Base-by-base conservation (phyloP, 2,329 filamentous ascomycete species). In the Penicillium sp. region DNA sequence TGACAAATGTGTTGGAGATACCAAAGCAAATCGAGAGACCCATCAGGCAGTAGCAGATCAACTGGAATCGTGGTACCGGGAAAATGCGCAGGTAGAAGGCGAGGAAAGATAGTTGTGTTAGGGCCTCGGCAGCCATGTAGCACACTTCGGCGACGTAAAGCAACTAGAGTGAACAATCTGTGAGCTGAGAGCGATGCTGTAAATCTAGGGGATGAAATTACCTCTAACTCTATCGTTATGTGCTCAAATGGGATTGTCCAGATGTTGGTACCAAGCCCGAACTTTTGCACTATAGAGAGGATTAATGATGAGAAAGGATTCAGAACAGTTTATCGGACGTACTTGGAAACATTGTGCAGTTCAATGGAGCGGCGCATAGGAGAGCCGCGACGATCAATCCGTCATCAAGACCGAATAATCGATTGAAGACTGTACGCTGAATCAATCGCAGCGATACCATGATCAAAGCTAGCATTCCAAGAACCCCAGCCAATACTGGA, bases 61-160 rank as follows among this genome's bases (percentile, higher is more conserved):
- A 24, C 7, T 43, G 46, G 27, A 50, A 49, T 3, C 22, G 7
- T 10, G 13, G 11, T 4, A 68, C 63, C 0, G 79, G 80, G 61
- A 85, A 85, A 55, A 85, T 80, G 52, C 81, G 77, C 4, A 82
- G 68, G 62, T 83, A 84, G 67, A 85, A 84, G 65, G 81, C 74
- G 1, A 85, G 69, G 19, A 86, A 71, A 0, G 81, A 46, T 19
- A 53, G 27, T 24, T 53, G 51, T 76, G 81, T 71, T 19, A 82
- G 66, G 1, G 78, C 68, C 4, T 82, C 65, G 14, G 78, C 69
- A 2, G 67, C 49, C 59, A 83, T 81, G 65, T 84, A 82, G 19
- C 81, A 60, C 0, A 74, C 63, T 45, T 75, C 70, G 1, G 72
- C 57, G 16, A 64, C 24, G 33, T 58, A 65, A 8, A 58, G 54